Base-by-base conservation (phyloP, 768 basidiomycete species). In the Kondoa subrosea region DNA sequence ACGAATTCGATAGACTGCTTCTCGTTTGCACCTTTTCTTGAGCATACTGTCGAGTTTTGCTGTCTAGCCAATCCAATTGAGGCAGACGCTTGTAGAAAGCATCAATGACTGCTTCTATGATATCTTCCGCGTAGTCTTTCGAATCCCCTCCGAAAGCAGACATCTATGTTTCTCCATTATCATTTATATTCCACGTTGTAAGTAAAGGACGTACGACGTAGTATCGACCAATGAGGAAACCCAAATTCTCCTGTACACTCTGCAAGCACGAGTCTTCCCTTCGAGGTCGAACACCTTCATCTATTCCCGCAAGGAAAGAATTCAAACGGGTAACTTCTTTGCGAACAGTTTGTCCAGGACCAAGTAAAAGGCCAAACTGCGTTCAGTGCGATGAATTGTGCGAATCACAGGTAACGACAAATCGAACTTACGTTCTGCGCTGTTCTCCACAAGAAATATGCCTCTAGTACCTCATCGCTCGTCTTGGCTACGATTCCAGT, bases 11-110 rank as follows among this genome's bases (percentile, higher is more conserved):
- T 26, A 34, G 3, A 30, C 27, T 14, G 15, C 15, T 0, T 0
- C 2, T 21, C 21, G 21, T 4, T 27, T 67, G 57, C 50, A 72
- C 72, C 68, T 74, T 74, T 57, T 74, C 73, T 57, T 73, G 69
- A 25, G 95, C 95, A 67, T 85, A 89, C 56, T 80, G 79, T 14
- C 88, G 85, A 1, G 89, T 89, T 71, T 84, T 78, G 60, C 85
- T 77, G 75, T 97, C 95, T 87, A 99, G 90, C 95, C 95, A 99
- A 25, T 85, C 82, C 64, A 95, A 81, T 65, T 82, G 75, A 2
- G 81, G 77, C 25, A 99, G 79, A 2, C 89, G 88, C 21, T 77
- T 77, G 75, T 91, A 85, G 81, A 97, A 97, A 0, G 91, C 81
- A 27, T 83, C 77, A 65, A 96, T 83, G 71, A 95, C 87, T 66